These are phyloP conservation scores for Colletotrichum orbiculare DNA, from an alignment of 2,329 filamentous ascomycete genomes.

Conservation along the genomic window DNA sequence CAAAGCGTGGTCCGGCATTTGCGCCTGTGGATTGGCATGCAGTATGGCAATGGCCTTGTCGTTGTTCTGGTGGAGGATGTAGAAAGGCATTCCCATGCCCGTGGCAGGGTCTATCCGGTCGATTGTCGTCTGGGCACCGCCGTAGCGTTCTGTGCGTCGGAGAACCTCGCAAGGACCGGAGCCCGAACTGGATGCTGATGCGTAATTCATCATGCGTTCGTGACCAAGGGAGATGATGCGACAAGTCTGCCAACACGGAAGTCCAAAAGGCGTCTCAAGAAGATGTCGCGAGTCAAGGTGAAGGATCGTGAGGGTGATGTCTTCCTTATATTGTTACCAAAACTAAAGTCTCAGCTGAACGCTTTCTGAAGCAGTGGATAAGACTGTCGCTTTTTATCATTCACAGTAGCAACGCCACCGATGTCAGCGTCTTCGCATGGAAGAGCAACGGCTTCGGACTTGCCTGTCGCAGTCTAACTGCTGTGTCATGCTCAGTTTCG, in stretches of 20 bases:
- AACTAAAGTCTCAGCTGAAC: no score
- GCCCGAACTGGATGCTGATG: background rate
- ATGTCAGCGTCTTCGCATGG: constrained; percentile 4
- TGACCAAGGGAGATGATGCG: no score
- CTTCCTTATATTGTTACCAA: no score
- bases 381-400: background rate
- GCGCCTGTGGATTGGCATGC: constrained; percentile 15
- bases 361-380: background rate
- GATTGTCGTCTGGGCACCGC: constrained; percentile 25
- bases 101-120: constrained; percentile 27
- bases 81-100: constrained; percentile 17
- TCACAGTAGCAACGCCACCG: background rate
- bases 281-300: background rate
- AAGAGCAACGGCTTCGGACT: background rate
- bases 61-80: constrained; percentile 24
- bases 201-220: background rate
- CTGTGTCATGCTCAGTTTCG: no score
- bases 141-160: constrained; percentile 36
- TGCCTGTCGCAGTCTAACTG: no score
- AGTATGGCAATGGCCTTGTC: constrained; percentile 13
- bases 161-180: constrained; percentile 17
- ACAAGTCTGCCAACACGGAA: no score
- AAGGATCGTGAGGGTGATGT: background rate
- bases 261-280: no score
- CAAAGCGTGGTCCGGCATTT: constrained; percentile 4